Percentiles rank a stretch among this genome's conserved stretches.
Evolutionary conservation across 345 rosid genomes (phyloP).

Genomic region (Rubroshorea leprosula): DNA sequence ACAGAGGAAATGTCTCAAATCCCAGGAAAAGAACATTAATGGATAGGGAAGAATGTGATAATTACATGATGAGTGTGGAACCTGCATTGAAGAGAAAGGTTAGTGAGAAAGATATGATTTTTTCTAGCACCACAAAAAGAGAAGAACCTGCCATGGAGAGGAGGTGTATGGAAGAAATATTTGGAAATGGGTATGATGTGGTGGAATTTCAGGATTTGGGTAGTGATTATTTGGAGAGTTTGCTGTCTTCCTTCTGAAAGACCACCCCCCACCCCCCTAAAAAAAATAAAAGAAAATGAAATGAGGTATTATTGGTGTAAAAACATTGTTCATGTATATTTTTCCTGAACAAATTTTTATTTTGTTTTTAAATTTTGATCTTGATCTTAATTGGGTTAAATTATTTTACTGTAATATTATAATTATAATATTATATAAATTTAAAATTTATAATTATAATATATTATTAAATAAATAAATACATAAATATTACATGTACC

Average conservation of each 20-base stretch:
- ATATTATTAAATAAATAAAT: no score
- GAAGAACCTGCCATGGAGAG: neutral
- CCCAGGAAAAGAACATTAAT: conserved; percentile 21
- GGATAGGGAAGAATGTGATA: conserved; percentile 24
- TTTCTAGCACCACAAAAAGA: neutral
- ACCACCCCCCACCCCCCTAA: no score
- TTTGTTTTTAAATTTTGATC: no score
- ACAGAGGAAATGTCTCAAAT: neutral
- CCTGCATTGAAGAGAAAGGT: conserved; percentile 32
- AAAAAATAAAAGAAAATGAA: neutral
- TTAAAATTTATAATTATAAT: no score
- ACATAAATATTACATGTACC: no score
- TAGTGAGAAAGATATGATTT: neutral
- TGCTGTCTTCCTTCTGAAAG: conserved; percentile 47
- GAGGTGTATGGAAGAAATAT: conserved; percentile 14
- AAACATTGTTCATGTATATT: neutral
- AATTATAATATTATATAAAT: no score
- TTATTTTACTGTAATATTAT: no score
- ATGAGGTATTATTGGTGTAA: neutral
- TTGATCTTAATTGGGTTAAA: no score
- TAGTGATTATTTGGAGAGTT: conserved; percentile 58
- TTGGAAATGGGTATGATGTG: conserved; percentile 32
- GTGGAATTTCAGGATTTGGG: conserved; percentile 69
- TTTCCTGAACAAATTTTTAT: neutral
- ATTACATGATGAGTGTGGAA: conserved; percentile 18